Conservation (phyloP, 1,284 basidiomycete species). For the Ceratobasidium sp. region DNA sequence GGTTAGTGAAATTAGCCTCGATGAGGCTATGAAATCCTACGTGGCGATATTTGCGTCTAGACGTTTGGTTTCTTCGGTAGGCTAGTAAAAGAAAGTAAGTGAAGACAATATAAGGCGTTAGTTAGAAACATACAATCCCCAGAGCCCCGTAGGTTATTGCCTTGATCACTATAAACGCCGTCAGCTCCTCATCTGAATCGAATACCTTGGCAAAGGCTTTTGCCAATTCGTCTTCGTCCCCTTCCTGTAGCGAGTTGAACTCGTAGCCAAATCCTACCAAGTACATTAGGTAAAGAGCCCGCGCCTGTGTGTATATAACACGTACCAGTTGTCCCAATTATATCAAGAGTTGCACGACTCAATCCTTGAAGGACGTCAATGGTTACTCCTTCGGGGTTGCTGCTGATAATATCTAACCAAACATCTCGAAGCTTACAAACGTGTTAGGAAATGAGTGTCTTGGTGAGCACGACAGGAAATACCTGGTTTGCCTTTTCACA, state of each 20-base stretch:
- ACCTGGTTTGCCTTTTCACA: slow-evolving; percentile 48
- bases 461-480: not conserved
- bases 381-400: slow-evolving; percentile 30
- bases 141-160: not conserved
- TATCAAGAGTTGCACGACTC: slow-evolving; percentile 60
- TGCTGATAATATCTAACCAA: slow-evolving; percentile 36
- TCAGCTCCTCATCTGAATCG: slow-evolving; percentile 19
- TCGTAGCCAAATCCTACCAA: slow-evolving; percentile 59
- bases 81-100: slow-evolving; percentile 49
- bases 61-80: slow-evolving; percentile 51
- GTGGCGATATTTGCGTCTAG: slow-evolving; percentile 15
- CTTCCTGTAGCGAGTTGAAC: slow-evolving; percentile 55
- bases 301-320: slow-evolving; percentile 55
- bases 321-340: slow-evolving; percentile 61
- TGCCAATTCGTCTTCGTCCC: slow-evolving; percentile 53
- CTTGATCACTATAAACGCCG: not conserved
- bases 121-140: not conserved
- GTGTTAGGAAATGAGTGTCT: not conserved
- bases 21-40: not conserved
- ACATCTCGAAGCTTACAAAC: slow-evolving; percentile 47
- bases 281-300: not conserved
- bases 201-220: slow-evolving; percentile 54
- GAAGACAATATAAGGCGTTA: not conserved
- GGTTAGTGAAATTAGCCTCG: slow-evolving; percentile 46
- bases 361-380: slow-evolving; percentile 59